Percentiles rank a stretch among this genome's conserved stretches.
Conservation (phyloP, 371 early-diverging fungal genomes). For the Zychaea mexicana region DNA sequence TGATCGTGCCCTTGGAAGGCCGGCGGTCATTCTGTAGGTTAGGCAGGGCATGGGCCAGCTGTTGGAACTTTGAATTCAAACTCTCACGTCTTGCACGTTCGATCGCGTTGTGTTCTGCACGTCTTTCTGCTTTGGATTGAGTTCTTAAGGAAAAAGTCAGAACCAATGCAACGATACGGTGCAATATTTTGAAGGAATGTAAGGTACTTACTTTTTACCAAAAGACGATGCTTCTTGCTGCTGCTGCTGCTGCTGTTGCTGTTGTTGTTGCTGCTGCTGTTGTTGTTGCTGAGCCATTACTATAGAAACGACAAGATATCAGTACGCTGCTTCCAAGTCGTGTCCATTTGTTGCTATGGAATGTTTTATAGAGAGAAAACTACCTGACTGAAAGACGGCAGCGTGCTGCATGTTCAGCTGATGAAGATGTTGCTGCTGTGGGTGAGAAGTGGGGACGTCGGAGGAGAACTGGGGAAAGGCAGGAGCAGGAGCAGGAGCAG, state of each 20-base stretch:
- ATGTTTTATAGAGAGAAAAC: too few relatives aligned
- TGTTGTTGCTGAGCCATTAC: conserved; percentile 10
- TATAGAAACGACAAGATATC: background rate
- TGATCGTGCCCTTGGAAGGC: conserved; percentile 75
- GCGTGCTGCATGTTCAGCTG: conserved; percentile 13
- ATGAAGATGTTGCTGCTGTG: conserved; percentile 11
- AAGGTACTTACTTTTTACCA: conserved; percentile 6
- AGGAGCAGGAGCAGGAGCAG: too few relatives aligned
- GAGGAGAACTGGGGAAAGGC: conserved; percentile 11
- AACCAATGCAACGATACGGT: too few relatives aligned
- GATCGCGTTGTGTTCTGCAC: conserved; percentile 77
- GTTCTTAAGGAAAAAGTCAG: too few relatives aligned
- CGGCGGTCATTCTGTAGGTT: conserved; percentile 65
- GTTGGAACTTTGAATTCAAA: conserved; percentile 70
- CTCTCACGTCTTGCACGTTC: conserved; percentile 76
- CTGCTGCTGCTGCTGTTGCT: conserved; percentile 1
- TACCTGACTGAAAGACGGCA: conserved; percentile 4
- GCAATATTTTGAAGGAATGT: background rate
- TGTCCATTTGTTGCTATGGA: background rate
- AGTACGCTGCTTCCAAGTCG: too few relatives aligned
- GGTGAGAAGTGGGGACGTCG: background rate
- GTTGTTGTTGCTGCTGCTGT: conserved; percentile 1
- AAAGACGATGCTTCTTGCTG: background rate
- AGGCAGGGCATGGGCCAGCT: conserved; percentile 73
- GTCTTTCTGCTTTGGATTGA: conserved; percentile 54